phyloP scores from a whole-genome alignment of 225 moss, liverwort and hornwort genomes.

The Climacium dendroides region DNA sequence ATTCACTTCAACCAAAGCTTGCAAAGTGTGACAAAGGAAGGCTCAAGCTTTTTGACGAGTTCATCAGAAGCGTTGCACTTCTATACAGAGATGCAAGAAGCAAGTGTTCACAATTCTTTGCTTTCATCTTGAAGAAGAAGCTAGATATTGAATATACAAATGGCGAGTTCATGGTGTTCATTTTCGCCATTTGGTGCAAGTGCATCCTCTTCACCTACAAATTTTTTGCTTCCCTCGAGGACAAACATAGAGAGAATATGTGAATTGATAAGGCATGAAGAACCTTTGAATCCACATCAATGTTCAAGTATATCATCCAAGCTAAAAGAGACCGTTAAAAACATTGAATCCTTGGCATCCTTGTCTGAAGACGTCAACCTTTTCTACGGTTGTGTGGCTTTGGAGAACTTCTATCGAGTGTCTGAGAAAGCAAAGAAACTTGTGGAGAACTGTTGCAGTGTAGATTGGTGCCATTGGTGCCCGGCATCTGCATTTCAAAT shows the following conservation, averaged over 20 bases:
- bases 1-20: no score
- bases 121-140: neutral
- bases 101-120: neutral
- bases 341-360: neutral
- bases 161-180: neutral
- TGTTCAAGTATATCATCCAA: neutral
- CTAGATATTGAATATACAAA: rapidly evolving
- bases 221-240: neutral
- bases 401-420: neutral
- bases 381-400: neutral
- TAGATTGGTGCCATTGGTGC: neutral
- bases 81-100: neutral
- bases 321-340: neutral
- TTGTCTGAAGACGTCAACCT: neutral
- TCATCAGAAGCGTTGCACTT: neutral
- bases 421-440: neutral
- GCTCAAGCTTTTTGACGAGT: neutral
- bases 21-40: no score
- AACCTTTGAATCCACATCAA: neutral
- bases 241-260: neutral
- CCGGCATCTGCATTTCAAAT: neutral
- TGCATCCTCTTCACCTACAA: neutral
- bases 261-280: neutral
- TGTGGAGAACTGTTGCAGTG: neutral
- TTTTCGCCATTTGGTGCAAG: neutral